phyloP scores from a whole-genome alignment of 306 rosid species.

The Citrullus colocynthis region DNA sequence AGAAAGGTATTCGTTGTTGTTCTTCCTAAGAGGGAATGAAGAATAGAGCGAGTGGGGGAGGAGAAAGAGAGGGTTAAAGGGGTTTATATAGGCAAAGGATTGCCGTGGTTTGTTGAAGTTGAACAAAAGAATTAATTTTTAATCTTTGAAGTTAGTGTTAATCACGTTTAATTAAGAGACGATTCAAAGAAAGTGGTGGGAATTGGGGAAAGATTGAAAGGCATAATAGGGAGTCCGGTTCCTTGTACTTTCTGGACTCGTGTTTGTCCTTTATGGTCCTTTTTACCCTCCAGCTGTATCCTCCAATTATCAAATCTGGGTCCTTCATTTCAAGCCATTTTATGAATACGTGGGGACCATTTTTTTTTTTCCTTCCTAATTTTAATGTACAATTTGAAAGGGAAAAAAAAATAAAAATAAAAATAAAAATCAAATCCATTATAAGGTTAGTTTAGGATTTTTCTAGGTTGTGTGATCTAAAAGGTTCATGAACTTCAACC shows the following conservation, averaged over 20 bases:
- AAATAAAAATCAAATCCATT: neutral
- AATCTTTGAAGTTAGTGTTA: neutral
- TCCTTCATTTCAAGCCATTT: neutral
- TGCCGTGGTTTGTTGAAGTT: neutral
- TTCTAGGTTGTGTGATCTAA: neutral
- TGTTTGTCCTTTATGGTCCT: constrained; percentile 6
- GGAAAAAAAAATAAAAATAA: too few relatives aligned
- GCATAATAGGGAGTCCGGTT: neutral
- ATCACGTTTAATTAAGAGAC: neutral
- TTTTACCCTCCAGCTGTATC: constrained; percentile 3
- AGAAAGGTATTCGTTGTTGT: neutral
- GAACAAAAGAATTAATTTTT: neutral
- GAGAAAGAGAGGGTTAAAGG: constrained; percentile 16
- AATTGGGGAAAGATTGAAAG: neutral
- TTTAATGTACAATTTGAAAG: neutral
- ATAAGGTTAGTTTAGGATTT: neutral
- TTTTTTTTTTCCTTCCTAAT: neutral
- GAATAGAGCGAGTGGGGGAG: constrained; percentile 14
- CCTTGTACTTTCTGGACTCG: neutral
- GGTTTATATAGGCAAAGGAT: constrained; percentile 7
- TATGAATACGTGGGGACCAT: neutral
- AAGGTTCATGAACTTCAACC: neutral
- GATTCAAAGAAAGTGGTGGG: neutral
- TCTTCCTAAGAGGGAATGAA: neutral
- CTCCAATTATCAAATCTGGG: neutral